Base-by-base conservation (phyloP, 108 stramenopile genomes). In the Parietichytrium sp. region DNA sequence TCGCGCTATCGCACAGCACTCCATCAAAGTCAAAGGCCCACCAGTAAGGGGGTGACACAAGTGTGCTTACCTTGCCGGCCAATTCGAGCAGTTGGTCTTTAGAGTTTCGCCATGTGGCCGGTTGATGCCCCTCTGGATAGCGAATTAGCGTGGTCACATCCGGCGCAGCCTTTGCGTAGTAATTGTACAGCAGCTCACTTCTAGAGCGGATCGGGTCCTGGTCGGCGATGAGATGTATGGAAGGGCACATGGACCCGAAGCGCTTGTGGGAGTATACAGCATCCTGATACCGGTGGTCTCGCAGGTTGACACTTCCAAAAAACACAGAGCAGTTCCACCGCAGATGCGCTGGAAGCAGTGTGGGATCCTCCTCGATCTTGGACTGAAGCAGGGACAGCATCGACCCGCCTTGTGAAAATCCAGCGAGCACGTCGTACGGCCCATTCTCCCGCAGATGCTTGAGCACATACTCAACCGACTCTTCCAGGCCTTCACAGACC, bases 11-110 rank as follows among this genome's bases (percentile, higher is more conserved):
- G 61, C 61, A 72, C 42, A 72, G 20, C 0, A 72, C 61, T n/a
- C 61, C 61, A 27, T 72, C 61, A 45, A 72, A 72, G 42, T 72
- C 61, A 38, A 72, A 72, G 10, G 61, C 3, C 61, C 61, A 72
- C 61, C 61, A 72, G 20, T 45, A 45, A 33, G 36, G 36, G 29
- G 29, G 20, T 8, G 10, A 6, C 61, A 27, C 23, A 6, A 20
- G 36, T 6, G 38, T 33, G 6, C 61, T 33, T 23, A 72, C 6
- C 23, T 16, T 23, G 38, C 3, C 45, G 1, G 61, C 61, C 6
- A 42, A 33, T 6, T 42, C 38, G 38, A 25, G 6, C 15, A 72
- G 61, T 20, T 72, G 61, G 1, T n/a, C 61, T 12, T 10, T 10
- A 8, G 61, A 72, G 15, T 45, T 36, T 1, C 61, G 33, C 61